Evolutionary conservation across 106 monocot genomes (phyloP).

Genomic region (Dioscorea zingiberensis): DNA sequence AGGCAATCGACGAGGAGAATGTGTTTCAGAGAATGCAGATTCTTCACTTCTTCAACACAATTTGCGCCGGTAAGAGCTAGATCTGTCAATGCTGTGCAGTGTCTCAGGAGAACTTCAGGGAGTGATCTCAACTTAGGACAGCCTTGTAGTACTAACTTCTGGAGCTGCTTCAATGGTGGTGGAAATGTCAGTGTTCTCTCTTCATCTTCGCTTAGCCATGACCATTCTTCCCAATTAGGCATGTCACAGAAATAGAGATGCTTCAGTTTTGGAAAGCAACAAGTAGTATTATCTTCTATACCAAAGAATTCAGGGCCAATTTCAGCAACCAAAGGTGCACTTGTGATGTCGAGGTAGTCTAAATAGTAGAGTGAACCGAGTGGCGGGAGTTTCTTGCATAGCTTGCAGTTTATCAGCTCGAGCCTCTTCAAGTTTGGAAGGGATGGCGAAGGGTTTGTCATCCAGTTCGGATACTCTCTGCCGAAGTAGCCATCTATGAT

Average conservation of each 20-base stretch:
- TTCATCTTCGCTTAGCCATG: not conserved
- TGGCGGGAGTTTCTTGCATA: slow-evolving; percentile 13
- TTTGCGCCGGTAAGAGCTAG: not conserved
- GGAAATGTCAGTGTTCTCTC: not conserved
- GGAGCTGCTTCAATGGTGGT: not conserved
- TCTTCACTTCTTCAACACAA: not conserved
- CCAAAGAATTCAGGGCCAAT: slow-evolving; percentile 25
- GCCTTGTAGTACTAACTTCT: not conserved
- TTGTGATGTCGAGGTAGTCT: slow-evolving; percentile 1
- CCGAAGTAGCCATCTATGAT: slow-evolving; percentile 12
- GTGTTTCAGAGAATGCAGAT: not conserved
- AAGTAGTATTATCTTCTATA: too few species aligned
- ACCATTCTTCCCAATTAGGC: not conserved
- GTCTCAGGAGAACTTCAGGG: not conserved
- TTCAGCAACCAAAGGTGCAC: not conserved
- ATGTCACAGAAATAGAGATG: not conserved
- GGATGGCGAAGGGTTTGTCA: not conserved
- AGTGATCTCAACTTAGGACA: slow-evolving; percentile 3
- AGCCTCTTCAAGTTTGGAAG: slow-evolving; percentile 5
- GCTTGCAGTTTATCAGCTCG: not conserved
- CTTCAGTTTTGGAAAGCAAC: not conserved
- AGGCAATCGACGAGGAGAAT: not conserved
- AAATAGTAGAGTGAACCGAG: slow-evolving; percentile 13
- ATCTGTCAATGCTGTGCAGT: not conserved
- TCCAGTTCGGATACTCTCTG: slow-evolving; percentile 8